Evolutionary conservation across 2,329 filamentous ascomycete genomes (phyloP), one percentile per base, ranked within the genome.

Genomic region (Diaporthe capsici): DNA sequence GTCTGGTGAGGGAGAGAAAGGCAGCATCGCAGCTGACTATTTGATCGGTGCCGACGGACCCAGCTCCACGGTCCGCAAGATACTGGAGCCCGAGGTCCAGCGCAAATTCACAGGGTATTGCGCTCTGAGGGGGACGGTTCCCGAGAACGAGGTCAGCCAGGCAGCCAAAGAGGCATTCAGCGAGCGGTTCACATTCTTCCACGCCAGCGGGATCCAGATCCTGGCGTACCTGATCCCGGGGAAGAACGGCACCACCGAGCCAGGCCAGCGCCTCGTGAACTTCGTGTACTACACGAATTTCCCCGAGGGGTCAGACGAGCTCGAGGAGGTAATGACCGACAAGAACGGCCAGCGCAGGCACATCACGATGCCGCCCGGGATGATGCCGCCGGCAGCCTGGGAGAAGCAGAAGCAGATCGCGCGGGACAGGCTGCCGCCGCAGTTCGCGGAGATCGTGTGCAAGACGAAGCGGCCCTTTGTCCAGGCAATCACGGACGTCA

Each of bases 281-380:
- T 87, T 84, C 79, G 86, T 88, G 15, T 88, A 85, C 80, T 88
- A 88, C 77, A 82, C 82, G 73, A 85, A 86, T 71, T 84, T 84
- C 72, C 79, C 83, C 37, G 81, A 80, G 60, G 80, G 79, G 20
- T 49, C 44, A 49, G 17, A 20, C 17, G 44, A 49, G 65, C 74
- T 84, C 2, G 80, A 82, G 47, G 80, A 82, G 65, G 82, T 84
- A 55, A 81, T 85, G 78, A 84, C 83, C 5, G 84, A 84, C 70
- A 75, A 71, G 37, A 80, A 49, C 20, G 44, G 44, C 44, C 17
- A 22, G 20, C 44, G 44, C 44, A 20, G 20, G 6, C 44, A 22
- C 0, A 49, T 49, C 44, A 49, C 44, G 44, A 49, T 49, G 44
- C 44, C 44, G 44, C 44, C 44, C 3, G 44, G 44, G 44, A 49